Evolutionary conservation across 179 eudicot genomes (phyloP).

Genomic region (Patellifolia procumbens): DNA sequence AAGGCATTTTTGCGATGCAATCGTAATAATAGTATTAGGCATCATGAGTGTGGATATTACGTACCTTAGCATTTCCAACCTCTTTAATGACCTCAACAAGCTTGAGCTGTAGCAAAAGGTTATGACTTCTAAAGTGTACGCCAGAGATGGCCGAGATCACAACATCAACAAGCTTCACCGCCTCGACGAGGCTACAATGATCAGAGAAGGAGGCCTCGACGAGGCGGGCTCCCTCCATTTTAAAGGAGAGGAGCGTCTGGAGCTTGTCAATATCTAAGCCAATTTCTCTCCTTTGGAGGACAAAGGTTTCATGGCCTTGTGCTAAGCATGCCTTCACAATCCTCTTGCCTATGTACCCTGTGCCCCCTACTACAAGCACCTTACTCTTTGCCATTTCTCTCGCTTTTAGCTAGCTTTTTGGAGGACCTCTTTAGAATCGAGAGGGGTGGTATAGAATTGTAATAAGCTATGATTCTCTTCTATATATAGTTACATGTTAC

Average conservation of each 20-base stretch:
- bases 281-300: constrained; percentile 49
- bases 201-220: constrained; percentile 64
- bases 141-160: constrained; percentile 79
- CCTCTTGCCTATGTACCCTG: constrained; percentile 65
- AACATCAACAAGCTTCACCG: constrained; percentile 67
- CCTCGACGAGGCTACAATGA: constrained; percentile 67
- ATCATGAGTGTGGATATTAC: neutral
- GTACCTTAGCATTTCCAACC: constrained; percentile 85
- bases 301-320: constrained; percentile 57
- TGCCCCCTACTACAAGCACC: constrained; percentile 66
- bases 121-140: constrained; percentile 60
- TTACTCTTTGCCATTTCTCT: constrained; percentile 51
- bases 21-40: no score
- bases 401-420: no score
- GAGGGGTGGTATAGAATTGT: no score
- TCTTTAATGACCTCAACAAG: constrained; percentile 82
- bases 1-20: no score
- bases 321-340: constrained; percentile 56
- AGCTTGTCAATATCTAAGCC: constrained; percentile 57
- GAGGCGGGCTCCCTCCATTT: constrained; percentile 58
- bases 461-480: no score
- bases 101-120: constrained; percentile 61
- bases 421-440: no score
- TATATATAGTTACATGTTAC: no score
- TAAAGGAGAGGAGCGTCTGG: constrained; percentile 50